Conservation (phyloP, 371 early-diverging fungal species). For the Entomophthora muscae region DNA sequence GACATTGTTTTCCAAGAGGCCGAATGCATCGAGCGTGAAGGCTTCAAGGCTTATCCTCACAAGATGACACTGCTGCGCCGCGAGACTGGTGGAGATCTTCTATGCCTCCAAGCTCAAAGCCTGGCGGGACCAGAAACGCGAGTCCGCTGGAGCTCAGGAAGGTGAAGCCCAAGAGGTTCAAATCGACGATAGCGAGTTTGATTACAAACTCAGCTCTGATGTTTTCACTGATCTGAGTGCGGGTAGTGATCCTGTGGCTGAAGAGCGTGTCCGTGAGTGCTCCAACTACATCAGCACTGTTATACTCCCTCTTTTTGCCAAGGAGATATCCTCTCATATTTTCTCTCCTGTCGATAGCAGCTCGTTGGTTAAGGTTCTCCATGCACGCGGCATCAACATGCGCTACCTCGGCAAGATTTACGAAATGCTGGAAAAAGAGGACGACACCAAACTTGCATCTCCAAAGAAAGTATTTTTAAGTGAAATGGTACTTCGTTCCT, state of each 20-base stretch:
- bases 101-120: slow-evolving; percentile 60
- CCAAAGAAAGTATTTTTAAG: slow-evolving; percentile 33
- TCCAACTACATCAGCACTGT: slow-evolving; percentile 53
- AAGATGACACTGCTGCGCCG: slow-evolving; percentile 67
- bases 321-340: slow-evolving; percentile 50
- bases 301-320: slow-evolving; percentile 48
- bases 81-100: slow-evolving; percentile 67
- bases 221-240: slow-evolving; percentile 34
- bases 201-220: slow-evolving; percentile 62
- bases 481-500: slow-evolving; percentile 75
- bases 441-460: slow-evolving; percentile 33
- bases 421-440: slow-evolving; percentile 29
- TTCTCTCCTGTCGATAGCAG: slow-evolving; percentile 66
- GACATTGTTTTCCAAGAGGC: slow-evolving; percentile 74
- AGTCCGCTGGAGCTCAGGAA: slow-evolving; percentile 15
- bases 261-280: slow-evolving; percentile 46
- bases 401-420: slow-evolving; percentile 75
- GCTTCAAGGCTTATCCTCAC: slow-evolving; percentile 69
- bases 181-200: slow-evolving; percentile 41
- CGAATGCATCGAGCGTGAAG: slow-evolving; percentile 30
- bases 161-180: slow-evolving; percentile 14
- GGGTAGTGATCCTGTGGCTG: slow-evolving; percentile 15
- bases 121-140: slow-evolving; percentile 33
- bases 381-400: slow-evolving; percentile 92
- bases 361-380: slow-evolving; percentile 64